Evolutionary conservation across 1,139 yeast genomes (phyloP).

Genomic region (Protomyces lactucae-debilis): DNA sequence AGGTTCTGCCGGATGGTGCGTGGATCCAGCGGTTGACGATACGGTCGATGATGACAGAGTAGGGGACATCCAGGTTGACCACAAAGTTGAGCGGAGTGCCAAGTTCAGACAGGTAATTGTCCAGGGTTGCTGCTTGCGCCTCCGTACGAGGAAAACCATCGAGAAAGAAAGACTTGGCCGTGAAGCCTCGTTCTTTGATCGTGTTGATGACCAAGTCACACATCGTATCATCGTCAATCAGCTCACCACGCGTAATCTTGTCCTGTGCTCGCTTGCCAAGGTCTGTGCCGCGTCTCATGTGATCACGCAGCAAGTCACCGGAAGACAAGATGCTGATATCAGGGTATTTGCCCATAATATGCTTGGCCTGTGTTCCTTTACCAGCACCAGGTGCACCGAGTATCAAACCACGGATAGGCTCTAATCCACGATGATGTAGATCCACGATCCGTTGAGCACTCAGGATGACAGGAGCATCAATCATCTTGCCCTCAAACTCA

Average conservation of each 20-base stretch:
- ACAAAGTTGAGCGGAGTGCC: constrained; percentile 81
- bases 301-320: constrained; percentile 98
- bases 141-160: constrained; percentile 99
- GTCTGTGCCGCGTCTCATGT: constrained; percentile 84
- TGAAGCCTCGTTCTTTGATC: constrained; percentile 6
- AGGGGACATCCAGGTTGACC: constrained; percentile 91
- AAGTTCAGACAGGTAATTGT: constrained; percentile 72
- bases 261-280: constrained; percentile 93
- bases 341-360: constrained; percentile 53
- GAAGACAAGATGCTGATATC: constrained; percentile 53
- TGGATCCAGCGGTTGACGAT: constrained; percentile 94
- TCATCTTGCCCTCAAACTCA: constrained; percentile 23
- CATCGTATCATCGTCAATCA: constrained; percentile 96
- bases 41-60: constrained; percentile 91
- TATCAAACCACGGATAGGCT: constrained; percentile 50
- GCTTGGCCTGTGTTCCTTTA: constrained; percentile 77
- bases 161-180: constrained; percentile 55
- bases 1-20: constrained; percentile 30
- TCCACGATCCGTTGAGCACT: neutral
- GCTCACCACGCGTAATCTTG: constrained; percentile 97
- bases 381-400: constrained; percentile 95
- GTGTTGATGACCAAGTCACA: constrained; percentile 77
- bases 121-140: constrained; percentile 97
- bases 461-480: constrained; percentile 18
- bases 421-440: neutral